These are phyloP conservation scores for Myxozyma geophila DNA, from an alignment of 805 yeast species.

Conservation along the genomic window DNA sequence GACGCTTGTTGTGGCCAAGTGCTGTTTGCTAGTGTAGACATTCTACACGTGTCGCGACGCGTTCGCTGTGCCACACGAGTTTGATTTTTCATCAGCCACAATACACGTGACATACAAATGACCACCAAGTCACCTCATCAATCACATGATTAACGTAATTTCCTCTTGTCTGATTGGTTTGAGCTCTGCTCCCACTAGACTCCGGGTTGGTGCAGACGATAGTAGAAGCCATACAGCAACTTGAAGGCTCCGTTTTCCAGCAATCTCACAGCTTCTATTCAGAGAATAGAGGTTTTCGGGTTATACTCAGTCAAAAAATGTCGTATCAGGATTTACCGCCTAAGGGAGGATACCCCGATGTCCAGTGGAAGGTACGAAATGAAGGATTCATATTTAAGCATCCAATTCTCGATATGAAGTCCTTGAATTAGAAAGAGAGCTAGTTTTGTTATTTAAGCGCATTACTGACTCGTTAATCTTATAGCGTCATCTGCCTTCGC, in stretches of 20 bases:
- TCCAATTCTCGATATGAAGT: not conserved
- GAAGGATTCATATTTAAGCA: not conserved
- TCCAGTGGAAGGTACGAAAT: constrained; percentile 71
- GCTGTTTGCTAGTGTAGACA: too few species aligned
- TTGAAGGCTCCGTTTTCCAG: not conserved
- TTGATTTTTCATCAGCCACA: not conserved
- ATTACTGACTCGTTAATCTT: not conserved
- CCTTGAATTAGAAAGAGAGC: too few species aligned
- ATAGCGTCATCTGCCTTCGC: constrained; percentile 73
- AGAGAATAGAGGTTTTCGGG: not conserved
- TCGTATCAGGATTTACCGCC: constrained; percentile 80
- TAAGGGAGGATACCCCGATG: constrained; percentile 78
- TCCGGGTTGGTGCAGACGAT: constrained; percentile 1
- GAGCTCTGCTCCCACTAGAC: not conserved
- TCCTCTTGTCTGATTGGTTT: constrained; percentile 13
- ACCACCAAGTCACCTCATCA: not conserved
- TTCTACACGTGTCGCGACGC: too few species aligned
- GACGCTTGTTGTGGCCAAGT: too few species aligned
- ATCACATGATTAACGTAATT: constrained; percentile 8
- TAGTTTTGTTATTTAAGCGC: too few species aligned
- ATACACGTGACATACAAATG: not conserved
- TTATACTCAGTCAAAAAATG: not conserved
- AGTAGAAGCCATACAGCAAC: not conserved
- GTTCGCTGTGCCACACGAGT: not conserved
- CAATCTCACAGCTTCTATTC: not conserved